Base-by-base conservation (phyloP, 305 asterid genomes). In the Ajuga reptans region DNA sequence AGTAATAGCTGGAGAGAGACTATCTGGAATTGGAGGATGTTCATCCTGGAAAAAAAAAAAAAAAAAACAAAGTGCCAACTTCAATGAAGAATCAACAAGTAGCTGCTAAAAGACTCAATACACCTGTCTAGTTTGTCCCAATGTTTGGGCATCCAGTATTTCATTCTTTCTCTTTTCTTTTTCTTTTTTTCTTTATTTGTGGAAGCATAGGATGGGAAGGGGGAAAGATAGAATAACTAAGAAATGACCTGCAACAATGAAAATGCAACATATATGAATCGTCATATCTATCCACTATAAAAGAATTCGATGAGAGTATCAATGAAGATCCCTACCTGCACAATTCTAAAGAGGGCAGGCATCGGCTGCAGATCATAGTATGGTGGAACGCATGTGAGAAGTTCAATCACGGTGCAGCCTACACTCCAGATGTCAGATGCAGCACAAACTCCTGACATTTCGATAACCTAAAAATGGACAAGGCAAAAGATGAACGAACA, bases 371-470 rank as follows among this genome's bases (percentile, higher is more conserved):
- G 90, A 84, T 94, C 97, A 75, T 85, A 94, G 75, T 91, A 94
- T 15, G 99, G 99, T 17, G 99, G 98, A 74, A 89, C 83, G 77
- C 98, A 91, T 24, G 99, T 94, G 68, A 94, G 95, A 73, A 94
- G 95, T 83, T 94, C 99, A 81, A 94, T 94, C 68, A 89, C 98
- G n/a, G 99, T 94, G 84, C 98, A 94, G 76, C 99, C 98, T 58
- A 94, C 99, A 84, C 99, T 91, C 99, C 99, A 94, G 76, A 94
- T 91, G 80, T 94, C 99, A 70, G 99, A 94, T 73, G 99, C 99
- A 60, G 99, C 96, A 86, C 99, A 89, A 76, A 94, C 99, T 79
- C 99, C 99, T 7, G 99, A 94, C 99, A 94, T 87, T 79, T 91
- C 97, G 82, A 94, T 91, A 70, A 91, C 99, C 99, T 93, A 85